These are phyloP conservation scores for Deuterostichococcus epilithicus DNA, from an alignment of 139 green algal species.

Conservation along the genomic window DNA sequence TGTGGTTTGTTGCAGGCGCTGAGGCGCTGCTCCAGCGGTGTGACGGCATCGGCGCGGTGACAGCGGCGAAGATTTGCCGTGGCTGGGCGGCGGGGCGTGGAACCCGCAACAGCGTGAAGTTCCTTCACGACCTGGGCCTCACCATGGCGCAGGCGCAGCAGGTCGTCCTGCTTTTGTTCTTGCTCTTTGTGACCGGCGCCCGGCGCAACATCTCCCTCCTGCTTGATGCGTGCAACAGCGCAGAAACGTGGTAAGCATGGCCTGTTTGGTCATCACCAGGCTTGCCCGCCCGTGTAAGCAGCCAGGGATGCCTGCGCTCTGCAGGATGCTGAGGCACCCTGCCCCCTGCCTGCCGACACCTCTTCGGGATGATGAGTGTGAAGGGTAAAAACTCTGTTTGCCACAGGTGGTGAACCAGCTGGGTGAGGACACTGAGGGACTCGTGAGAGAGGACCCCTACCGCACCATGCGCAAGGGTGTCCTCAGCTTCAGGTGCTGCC, in stretches of 20 bases:
- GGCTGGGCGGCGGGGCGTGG: too few species aligned
- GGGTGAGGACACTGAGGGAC: conserved; percentile 8
- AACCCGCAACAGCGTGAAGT: too few species aligned
- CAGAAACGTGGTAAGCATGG: neutral
- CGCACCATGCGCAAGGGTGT: neutral
- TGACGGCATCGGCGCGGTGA: too few species aligned
- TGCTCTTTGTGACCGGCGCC: too few species aligned
- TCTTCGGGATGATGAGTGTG: neutral
- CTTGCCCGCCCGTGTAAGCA: neutral
- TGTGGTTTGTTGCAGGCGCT: too few species aligned
- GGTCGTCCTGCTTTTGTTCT: too few species aligned
- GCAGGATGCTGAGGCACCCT: neutral
- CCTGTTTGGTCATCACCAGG: neutral
- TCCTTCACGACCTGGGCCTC: too few species aligned
- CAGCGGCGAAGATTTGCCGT: too few species aligned
- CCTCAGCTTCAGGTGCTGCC: conserved; percentile 1
- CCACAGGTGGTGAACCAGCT: conserved; percentile 1
- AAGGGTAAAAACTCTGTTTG: conserved; percentile 13
- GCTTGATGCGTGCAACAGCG: too few species aligned
- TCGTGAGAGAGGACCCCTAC: conserved; percentile 20
- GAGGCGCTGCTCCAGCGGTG: too few species aligned
- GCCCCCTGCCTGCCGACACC: neutral
- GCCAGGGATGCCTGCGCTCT: neutral
- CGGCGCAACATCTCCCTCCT: too few species aligned
- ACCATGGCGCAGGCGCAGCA: too few species aligned